phyloP scores from a whole-genome alignment of 139 green algal genomes.

The Coelastrella sp. region DNA sequence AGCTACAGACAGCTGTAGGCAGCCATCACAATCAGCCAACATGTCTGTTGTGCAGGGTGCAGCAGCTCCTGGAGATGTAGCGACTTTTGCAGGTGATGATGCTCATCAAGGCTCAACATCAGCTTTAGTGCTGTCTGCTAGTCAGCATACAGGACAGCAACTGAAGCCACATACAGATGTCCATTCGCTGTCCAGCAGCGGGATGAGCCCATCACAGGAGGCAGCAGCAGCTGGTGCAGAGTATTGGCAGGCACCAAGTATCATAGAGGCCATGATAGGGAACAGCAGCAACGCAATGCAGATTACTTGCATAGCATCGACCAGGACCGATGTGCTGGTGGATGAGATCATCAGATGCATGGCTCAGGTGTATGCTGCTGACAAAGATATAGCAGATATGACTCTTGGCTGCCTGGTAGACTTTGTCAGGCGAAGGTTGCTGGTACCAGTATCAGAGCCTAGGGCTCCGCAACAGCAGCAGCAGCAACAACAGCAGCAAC shows the following conservation, averaged over 20 bases:
- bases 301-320: neutral
- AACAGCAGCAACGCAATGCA: constrained; percentile 6
- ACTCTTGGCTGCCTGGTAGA: constrained; percentile 62
- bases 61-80: neutral
- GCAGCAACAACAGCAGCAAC: constrained; percentile 2
- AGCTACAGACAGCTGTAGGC: constrained; percentile 28
- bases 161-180: neutral
- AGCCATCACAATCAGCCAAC: neutral
- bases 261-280: neutral
- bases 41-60: neutral
- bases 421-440: constrained; percentile 67
- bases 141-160: too few relatives aligned
- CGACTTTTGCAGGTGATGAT: too few relatives aligned
- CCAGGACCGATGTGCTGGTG: constrained; percentile 53
- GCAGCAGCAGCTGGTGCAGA: neutral
- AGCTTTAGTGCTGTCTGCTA: too few relatives aligned
- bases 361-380: constrained; percentile 53
- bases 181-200: neutral
- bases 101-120: too few relatives aligned
- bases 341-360: constrained; percentile 67
- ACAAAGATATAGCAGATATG: constrained; percentile 55
- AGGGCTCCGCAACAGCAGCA: neutral
- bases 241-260: neutral
- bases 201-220: neutral
- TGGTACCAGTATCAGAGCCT: constrained; percentile 11